Evolutionary conservation across 108 stramenopile genomes (phyloP), one percentile per base, ranked within the genome.

Genomic region (Ochromonas danica): DNA sequence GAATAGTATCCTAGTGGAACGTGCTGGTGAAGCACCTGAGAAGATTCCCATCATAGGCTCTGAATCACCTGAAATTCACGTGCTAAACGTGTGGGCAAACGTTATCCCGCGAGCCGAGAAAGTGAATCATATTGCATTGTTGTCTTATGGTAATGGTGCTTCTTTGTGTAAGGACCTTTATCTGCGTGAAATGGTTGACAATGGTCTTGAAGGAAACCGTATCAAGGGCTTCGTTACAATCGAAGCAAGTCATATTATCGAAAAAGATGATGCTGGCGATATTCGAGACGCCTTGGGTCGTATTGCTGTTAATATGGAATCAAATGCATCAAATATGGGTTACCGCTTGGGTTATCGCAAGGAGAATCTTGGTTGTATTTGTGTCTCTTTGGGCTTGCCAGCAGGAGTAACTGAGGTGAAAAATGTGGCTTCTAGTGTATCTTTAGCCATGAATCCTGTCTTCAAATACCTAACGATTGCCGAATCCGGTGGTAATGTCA

Each of bases 241-340:
- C 3, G 80, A 81, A 40, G 80, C 80, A 33, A 39, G 35, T 28
- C 39, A 39, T 1, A 75, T 81, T 30, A 25, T 81, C 35, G 72
- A 81, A 1, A 42, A 75, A 1, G 80, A 81, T 57, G 80, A 81
- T 35, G 71, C 80, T 45, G 42, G 40, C 40, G 80, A 81, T 33
- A 35, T 75, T 27, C 39, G 43, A 1, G 77, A 71, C 22, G 70
- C 74, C 22, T 39, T 81, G 14, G 61, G 36, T 25, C 22, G 25
- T 2, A 35, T 71, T 1, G 72, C 80, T 33, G 80, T 81, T 40
- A 71, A 81, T 41, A 61, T 71, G 72, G 80, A 81, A 39, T 25
- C 35, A 0, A 71, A 43, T 39, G 1, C 2, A 2, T 25, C 63
- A 22, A 43, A 33, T 51, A 28, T 31, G n/a, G 80, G 72, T 3